A percentile compares a stretch with the other conserved stretches of the same genome.
Evolutionary conservation across 352 stramenopile species (phyloP).

Genomic region (Globisporangium echinulatum): DNA sequence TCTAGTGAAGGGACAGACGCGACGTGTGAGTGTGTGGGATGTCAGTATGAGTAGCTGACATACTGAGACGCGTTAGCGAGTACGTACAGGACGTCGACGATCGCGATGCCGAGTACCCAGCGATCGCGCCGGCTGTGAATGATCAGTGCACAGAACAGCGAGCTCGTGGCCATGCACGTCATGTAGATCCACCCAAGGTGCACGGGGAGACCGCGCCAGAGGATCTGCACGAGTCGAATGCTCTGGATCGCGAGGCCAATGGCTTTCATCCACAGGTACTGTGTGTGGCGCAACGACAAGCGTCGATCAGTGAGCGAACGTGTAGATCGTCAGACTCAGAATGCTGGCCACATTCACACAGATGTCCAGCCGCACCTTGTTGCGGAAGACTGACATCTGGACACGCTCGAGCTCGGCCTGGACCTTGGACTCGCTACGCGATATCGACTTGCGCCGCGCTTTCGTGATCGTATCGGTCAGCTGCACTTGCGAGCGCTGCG

Average conservation of each 20-base stretch:
- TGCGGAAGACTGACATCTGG: conserved; percentile 4
- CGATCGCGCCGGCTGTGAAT: conserved; percentile 8
- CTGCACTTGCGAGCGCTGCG: not conserved
- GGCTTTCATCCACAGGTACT: conserved; percentile 15
- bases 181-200: conserved; percentile 7
- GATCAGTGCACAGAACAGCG: conserved; percentile 1
- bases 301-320: not conserved
- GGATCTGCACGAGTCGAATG: conserved; percentile 8
- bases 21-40: not conserved
- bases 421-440: conserved; percentile 3
- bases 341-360: not conserved
- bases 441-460: conserved; percentile 5
- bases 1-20: conserved; percentile 4
- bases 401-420: conserved; percentile 6
- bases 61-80: not conserved
- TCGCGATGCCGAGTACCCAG: conserved; percentile 8
- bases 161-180: not conserved
- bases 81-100: conserved; percentile 17
- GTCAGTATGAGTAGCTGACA: not conserved
- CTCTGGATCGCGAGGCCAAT: conserved; percentile 7
- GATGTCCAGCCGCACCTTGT: conserved; percentile 1
- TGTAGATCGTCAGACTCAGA: too few relatives aligned
- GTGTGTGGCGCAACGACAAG: not conserved
- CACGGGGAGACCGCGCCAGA: conserved; percentile 9
- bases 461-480: conserved; percentile 5